phyloP scores from a whole-genome alignment of 805 yeast species.

The Candida morakotiae region DNA sequence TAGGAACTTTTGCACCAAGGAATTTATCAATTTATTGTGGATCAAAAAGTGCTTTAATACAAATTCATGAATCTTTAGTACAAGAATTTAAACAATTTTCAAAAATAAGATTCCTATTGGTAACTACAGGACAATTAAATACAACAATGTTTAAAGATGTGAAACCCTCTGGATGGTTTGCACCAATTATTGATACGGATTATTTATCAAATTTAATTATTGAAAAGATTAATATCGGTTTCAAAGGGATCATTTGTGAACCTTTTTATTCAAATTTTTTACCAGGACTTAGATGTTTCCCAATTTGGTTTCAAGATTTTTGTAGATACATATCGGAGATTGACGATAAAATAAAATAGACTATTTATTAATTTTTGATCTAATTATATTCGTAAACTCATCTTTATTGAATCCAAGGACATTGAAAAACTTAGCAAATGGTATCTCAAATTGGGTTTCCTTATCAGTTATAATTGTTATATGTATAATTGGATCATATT shows the following conservation, averaged over 20 bases:
- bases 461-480: slow-evolving; percentile 30
- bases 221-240: slow-evolving; percentile 31
- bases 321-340: slow-evolving; percentile 34
- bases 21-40: slow-evolving; percentile 47
- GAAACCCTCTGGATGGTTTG: slow-evolving; percentile 39
- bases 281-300: slow-evolving; percentile 40
- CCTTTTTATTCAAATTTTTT: slow-evolving; percentile 48
- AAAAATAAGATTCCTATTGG: slow-evolving; percentile 29
- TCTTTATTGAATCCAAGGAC: slow-evolving; percentile 33
- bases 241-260: slow-evolving; percentile 37
- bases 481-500: slow-evolving; percentile 43
- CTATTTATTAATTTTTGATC: too few species aligned
- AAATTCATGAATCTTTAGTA: slow-evolving; percentile 42
- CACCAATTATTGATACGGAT: slow-evolving; percentile 42
- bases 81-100: slow-evolving; percentile 30
- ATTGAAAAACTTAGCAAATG: slow-evolving; percentile 43
- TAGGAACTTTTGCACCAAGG: slow-evolving; percentile 47
- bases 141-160: slow-evolving; percentile 49
- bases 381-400: slow-evolving; percentile 11
- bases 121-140: slow-evolving; percentile 49
- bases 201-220: slow-evolving; percentile 34
- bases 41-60: slow-evolving; percentile 43
- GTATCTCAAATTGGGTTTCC: slow-evolving; percentile 18
- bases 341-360: slow-evolving; percentile 29
- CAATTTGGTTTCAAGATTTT: slow-evolving; percentile 32